Conservation (phyloP, 1,139 yeast species). For the Taphrina pruni region DNA sequence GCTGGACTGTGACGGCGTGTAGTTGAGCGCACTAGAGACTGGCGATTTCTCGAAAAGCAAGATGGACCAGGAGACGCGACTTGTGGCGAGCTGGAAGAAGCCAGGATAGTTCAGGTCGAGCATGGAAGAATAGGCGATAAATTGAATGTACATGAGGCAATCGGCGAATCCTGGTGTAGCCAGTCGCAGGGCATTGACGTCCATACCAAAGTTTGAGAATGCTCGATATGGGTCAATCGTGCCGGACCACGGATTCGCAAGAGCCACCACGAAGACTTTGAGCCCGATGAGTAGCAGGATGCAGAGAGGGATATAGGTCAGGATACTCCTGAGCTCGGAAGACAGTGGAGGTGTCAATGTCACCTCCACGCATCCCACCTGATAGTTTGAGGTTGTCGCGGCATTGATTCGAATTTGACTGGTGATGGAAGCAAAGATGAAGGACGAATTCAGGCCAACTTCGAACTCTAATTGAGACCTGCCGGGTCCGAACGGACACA, state of each 20-base stretch:
- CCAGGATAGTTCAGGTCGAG: constrained; percentile 68
- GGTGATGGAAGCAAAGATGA: constrained; percentile 31
- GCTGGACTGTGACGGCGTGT: constrained; percentile 44
- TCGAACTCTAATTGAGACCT: constrained; percentile 17
- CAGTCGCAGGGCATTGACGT: constrained; percentile 62
- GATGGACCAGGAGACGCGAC: constrained; percentile 54
- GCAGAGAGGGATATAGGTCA: constrained; percentile 54
- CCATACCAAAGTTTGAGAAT: constrained; percentile 63
- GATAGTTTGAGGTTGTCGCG: constrained; percentile 25
- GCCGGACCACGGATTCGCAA: constrained; percentile 52
- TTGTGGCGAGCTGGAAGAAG: constrained; percentile 63
- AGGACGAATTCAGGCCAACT: constrained; percentile 22
- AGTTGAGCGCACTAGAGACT: constrained; percentile 40
- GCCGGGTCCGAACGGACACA: constrained; percentile 39
- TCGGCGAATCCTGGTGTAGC: constrained; percentile 64
- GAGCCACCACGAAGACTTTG: constrained; percentile 54
- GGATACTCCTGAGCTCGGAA: constrained; percentile 49
- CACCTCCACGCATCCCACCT: constrained; percentile 33
- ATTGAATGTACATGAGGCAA: constrained; percentile 62
- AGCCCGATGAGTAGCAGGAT: constrained; percentile 57
- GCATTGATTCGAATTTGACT: constrained; percentile 31
- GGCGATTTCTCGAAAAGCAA: constrained; percentile 49
- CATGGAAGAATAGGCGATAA: constrained; percentile 64
- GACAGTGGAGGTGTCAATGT: constrained; percentile 37
- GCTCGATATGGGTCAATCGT: constrained; percentile 68